Base-by-base conservation (phyloP, 306 rosid genomes). In the Mimosa bimucronata region DNA sequence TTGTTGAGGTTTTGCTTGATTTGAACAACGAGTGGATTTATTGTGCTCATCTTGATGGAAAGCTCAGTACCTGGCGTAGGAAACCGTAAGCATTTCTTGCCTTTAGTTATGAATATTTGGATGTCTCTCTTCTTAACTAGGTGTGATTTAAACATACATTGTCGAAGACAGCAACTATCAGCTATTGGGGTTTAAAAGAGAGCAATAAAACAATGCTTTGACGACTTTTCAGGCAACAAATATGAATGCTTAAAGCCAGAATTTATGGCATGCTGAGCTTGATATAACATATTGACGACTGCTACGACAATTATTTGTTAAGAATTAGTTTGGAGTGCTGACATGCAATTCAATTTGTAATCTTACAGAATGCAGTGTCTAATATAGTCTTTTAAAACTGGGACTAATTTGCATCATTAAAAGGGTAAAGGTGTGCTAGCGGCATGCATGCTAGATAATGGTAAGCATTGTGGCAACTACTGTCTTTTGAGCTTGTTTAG, bases 1-100 rank as follows among this genome's bases (percentile, higher is more conserved):
- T 93, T 81, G 86, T 89, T 8, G 99, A 89, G 18, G 97, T 96
- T 81, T 76, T 96, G 57, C 93, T 98, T 5, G 97, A 96, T 87
- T 96, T 92, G 3, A 86, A 83, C 83, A 86, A 86, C 21, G 98
- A 90, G 52, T 86, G 89, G 85, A 77, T 96, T 42, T 91, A 96
- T 75, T 96, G 99, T 82, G 97, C 90, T 82, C 99, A 96, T 75
- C 77, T 89, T 8, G 99, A 96, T 76, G 99, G 99, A 76, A 96
- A 80, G 87, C 97, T 96, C 83, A 96, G 97, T 78, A 89, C 91
- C 64, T 96, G 99, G 99, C 89, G 86, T 68, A 91, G 98, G 48
- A 96, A 96, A 87, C 93, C 78, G 99, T 96, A 81, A 88, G 98
- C 73, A 6, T 53, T 88, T 66, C 18, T 60, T 72, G 44, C 42